Evolutionary conservation across 139 green algal species (phyloP).

Genomic region (Picochlorum sp.): DNA sequence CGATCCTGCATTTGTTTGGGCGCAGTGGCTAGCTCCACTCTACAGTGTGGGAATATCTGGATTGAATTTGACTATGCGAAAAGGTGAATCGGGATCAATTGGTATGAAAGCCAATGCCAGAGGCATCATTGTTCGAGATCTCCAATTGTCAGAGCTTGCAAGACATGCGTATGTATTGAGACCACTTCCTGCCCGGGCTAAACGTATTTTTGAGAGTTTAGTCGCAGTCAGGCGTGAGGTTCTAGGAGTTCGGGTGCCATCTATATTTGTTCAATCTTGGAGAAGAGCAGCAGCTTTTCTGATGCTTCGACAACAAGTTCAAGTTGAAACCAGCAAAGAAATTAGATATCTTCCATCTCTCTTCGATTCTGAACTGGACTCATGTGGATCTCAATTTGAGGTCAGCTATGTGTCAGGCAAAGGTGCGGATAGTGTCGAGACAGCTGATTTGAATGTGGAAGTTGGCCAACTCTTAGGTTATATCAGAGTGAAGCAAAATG

Average conservation of each 20-base stretch:
- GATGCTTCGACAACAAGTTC: too few relatives aligned
- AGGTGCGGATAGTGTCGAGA: too few relatives aligned
- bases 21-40: constrained; percentile 32
- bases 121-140: constrained; percentile 38
- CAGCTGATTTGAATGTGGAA: constrained; percentile 14
- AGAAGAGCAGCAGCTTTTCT: too few relatives aligned
- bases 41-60: constrained; percentile 37
- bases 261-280: too few relatives aligned
- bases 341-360: too few relatives aligned
- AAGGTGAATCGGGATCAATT: constrained; percentile 21
- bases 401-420: background rate
- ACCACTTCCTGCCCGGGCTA: constrained; percentile 34
- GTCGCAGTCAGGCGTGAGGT: constrained; percentile 17
- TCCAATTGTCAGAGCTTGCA: constrained; percentile 33
- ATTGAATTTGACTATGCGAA: constrained; percentile 6
- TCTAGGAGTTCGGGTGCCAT: constrained; percentile 9
- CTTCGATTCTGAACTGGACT: too few relatives aligned
- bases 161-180: constrained; percentile 39
- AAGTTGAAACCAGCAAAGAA: too few relatives aligned
- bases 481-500: constrained; percentile 31
- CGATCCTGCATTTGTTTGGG: constrained; percentile 35
- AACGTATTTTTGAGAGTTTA: constrained; percentile 17
- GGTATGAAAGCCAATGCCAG: constrained; percentile 20
- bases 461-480: constrained; percentile 43
- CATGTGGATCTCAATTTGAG: background rate